These are phyloP conservation scores for Fusarium nanum DNA, from an alignment of 2,329 filamentous ascomycete genomes.

Conservation along the genomic window DNA sequence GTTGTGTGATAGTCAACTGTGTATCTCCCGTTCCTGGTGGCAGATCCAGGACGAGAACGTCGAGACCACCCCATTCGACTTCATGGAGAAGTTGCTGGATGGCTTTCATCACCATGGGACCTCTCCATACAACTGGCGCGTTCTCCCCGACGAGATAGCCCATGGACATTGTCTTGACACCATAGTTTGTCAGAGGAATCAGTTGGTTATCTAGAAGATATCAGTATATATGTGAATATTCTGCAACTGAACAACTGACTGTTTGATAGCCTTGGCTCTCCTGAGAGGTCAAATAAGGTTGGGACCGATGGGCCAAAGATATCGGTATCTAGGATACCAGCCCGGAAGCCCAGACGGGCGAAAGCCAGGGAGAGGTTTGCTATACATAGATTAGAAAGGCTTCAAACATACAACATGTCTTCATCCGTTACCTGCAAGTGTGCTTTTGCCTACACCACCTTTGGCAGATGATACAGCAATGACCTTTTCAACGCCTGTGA, in stretches of 20 bases:
- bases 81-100: slow-evolving; percentile 95
- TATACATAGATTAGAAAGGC: slow-evolving; percentile 39
- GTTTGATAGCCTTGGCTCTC: slow-evolving; percentile 79
- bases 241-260: slow-evolving; percentile 61
- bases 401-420: background rate
- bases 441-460: slow-evolving; percentile 97
- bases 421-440: slow-evolving; percentile 74
- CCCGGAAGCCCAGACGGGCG: slow-evolving; percentile 81
- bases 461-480: slow-evolving; percentile 98
- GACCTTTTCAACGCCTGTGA: slow-evolving; percentile 88
- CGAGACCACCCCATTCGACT: slow-evolving; percentile 91
- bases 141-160: slow-evolving; percentile 86
- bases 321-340: slow-evolving; percentile 93
- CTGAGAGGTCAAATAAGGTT: slow-evolving; percentile 84
- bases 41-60: slow-evolving; percentile 89
- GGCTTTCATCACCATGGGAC: slow-evolving; percentile 97
- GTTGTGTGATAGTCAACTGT: slow-evolving; percentile 96
- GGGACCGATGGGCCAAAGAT: slow-evolving; percentile 97
- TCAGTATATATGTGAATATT: slow-evolving; percentile 6
- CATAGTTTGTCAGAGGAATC: slow-evolving; percentile 91
- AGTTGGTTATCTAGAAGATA: slow-evolving; percentile 75
- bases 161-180: slow-evolving; percentile 98
- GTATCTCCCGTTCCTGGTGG: slow-evolving; percentile 96
- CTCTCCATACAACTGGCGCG: slow-evolving; percentile 92
- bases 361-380: slow-evolving; percentile 89